These are phyloP conservation scores for Saprolegnia diclina DNA, from an alignment of 352 stramenopile genomes.

Conservation along the genomic window DNA sequence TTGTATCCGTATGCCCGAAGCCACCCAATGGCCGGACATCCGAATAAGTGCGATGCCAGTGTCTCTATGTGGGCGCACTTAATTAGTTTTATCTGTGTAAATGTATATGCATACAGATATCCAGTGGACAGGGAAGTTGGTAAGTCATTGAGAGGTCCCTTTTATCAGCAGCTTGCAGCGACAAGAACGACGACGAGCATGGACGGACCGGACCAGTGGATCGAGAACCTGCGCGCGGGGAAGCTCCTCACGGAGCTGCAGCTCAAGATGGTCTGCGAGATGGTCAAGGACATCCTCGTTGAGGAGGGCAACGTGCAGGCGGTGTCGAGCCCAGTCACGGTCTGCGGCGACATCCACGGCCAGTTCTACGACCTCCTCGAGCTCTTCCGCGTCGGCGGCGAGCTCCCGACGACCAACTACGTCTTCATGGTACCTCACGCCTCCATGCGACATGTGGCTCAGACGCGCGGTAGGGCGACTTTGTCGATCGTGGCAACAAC, in stretches of 20 bases:
- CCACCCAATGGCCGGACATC: neutral
- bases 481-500: conserved; percentile 87
- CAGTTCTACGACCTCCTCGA: conserved; percentile 88
- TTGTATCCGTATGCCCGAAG: neutral
- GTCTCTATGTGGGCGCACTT: neutral
- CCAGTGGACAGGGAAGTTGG: neutral
- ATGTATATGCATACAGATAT: neutral
- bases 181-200: conserved; percentile 52
- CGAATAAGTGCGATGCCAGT: neutral
- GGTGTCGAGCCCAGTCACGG: conserved; percentile 84
- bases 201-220: conserved; percentile 80
- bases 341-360: conserved; percentile 86
- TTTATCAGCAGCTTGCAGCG: conserved; percentile 27
- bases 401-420: conserved; percentile 85
- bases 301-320: conserved; percentile 89
- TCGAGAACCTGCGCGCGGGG: conserved; percentile 67
- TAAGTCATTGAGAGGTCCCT: conserved; percentile 13
- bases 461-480: conserved; percentile 55
- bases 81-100: conserved; percentile 7
- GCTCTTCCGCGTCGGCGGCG: conserved; percentile 80
- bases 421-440: conserved; percentile 74
- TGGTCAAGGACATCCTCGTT: conserved; percentile 88
- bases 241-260: conserved; percentile 82
- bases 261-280: conserved; percentile 85
- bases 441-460: neutral